Conservation (phyloP, 2,329 filamentous ascomycete species). For the Aspergillus unguis region DNA sequence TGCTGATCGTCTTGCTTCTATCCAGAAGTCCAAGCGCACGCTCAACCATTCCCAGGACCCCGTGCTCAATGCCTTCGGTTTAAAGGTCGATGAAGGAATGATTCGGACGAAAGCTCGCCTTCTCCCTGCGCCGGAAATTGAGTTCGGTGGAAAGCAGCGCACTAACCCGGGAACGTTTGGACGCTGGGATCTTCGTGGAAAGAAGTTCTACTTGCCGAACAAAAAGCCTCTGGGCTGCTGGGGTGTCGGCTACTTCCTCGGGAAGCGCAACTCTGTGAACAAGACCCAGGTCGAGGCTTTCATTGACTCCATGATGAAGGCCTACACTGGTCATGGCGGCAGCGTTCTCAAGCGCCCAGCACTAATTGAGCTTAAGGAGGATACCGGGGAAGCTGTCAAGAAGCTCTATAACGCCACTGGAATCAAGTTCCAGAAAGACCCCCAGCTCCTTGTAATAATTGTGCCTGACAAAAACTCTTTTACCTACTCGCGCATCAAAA, state of each 20-base stretch:
- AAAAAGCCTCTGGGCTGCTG: conserved; percentile 62
- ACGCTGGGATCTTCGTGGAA: conserved; percentile 82
- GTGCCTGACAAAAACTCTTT: conserved; percentile 67
- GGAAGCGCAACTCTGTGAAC: conserved; percentile 49
- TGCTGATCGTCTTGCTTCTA: conserved; percentile 61
- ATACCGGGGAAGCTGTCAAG: conserved; percentile 54
- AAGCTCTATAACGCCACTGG: conserved; percentile 56
- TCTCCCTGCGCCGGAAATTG: conserved; percentile 66
- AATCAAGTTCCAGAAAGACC: conserved; percentile 53
- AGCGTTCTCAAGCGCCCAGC: conserved; percentile 47
- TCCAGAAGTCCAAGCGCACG: conserved; percentile 64
- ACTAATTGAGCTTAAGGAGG: conserved; percentile 40
- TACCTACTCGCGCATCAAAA: conserved; percentile 83
- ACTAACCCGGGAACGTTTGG: conserved; percentile 64
- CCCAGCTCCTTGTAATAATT: conserved; percentile 78
- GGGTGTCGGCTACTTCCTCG: conserved; percentile 67
- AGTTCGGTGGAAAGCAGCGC: conserved; percentile 57
- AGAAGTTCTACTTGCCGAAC: conserved; percentile 71
- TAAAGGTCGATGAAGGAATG: conserved; percentile 65
- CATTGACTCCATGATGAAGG: conserved; percentile 58
- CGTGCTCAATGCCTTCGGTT: conserved; percentile 68
- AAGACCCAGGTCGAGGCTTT: conserved; percentile 51
- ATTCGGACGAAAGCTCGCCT: conserved; percentile 67
- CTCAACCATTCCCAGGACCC: conserved; percentile 67
- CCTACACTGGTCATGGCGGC: conserved; percentile 62